Base-by-base conservation (phyloP, 306 rosid species). In the Oemleria cerasiformis region DNA sequence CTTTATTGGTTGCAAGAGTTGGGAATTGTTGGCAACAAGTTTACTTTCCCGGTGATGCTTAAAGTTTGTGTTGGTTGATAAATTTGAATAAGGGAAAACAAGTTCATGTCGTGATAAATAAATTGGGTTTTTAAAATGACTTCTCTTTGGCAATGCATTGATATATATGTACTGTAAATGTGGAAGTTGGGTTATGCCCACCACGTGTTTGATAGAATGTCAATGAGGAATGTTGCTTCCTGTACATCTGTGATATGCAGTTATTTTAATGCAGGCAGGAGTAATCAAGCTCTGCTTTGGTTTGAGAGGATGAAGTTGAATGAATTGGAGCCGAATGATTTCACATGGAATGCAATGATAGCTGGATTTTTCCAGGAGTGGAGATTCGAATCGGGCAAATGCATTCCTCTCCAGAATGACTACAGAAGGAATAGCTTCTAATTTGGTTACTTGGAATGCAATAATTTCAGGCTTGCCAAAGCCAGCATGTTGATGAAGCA, bases 81-180 rank as follows among this genome's bases (percentile, higher is more conserved):
- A n/a, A n/a, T n/a, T n/a, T n/a, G n/a, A n/a, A n/a, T n/a, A n/a
- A n/a, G n/a, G n/a, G n/a, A n/a, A n/a, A n/a, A n/a, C n/a, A n/a
- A n/a, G n/a, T n/a, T n/a, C n/a, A n/a, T n/a, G n/a, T n/a, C n/a
- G n/a, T n/a, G n/a, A n/a, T n/a, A n/a, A n/a, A 56, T 75, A 85
- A 79, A 43, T 21, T 85, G 84, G 87, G 80, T 54, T 85, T 83
- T 67, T 76, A 43, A 11, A 74, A 74, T 20, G 79, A 81, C 69
- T 75, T 63, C 20, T 76, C 77, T 8, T 61, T 83, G 57, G 77
- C 63, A 87, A 89, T 85, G 84, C 83, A 44, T 73, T 87, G 70
- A 77, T 89, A 0, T 90, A 89, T 66, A 87, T 89, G 92, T 89
- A 85, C 14, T 48, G 79, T 14, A 89, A 89, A 76, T 89, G 92